Conservation (phyloP, 768 basidiomycete genomes). For the Naganishia friedmannii region DNA sequence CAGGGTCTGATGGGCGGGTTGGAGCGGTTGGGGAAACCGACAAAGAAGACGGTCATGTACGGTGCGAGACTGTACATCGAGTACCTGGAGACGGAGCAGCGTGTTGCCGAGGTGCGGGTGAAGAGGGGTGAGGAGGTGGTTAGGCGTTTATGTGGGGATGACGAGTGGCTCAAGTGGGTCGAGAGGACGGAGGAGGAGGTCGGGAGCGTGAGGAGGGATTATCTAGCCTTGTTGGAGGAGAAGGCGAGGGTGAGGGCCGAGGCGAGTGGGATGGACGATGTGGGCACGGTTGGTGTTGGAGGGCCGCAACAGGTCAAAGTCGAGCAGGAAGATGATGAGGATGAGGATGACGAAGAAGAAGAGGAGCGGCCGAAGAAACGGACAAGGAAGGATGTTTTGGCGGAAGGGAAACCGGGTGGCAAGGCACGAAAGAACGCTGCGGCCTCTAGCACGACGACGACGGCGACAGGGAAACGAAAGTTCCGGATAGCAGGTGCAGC, state of each 20-base stretch:
- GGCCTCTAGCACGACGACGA: neutral
- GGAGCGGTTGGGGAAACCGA: slow-evolving; percentile 47
- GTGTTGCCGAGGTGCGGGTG: neutral
- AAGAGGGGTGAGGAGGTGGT: slow-evolving; percentile 15
- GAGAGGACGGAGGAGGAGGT: slow-evolving; percentile 15
- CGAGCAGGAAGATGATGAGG: slow-evolving; percentile 1
- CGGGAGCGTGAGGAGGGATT: neutral
- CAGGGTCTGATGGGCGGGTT: slow-evolving; percentile 42
- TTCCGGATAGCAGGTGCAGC: neutral
- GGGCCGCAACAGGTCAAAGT: neutral
- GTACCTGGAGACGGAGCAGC: slow-evolving; percentile 27
- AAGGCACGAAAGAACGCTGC: neutral
- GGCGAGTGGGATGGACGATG: slow-evolving; percentile 1
- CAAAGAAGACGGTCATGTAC: slow-evolving; percentile 48
- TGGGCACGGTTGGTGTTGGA: no score
- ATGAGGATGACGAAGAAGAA: slow-evolving; percentile 28
- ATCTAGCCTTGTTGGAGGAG: slow-evolving; percentile 4
- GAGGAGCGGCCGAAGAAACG: slow-evolving; percentile 30
- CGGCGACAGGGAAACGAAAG: neutral
- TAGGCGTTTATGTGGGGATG: neutral
- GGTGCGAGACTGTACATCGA: slow-evolving; percentile 51
- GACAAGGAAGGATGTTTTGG: neutral
- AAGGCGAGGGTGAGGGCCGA: slow-evolving; percentile 14
- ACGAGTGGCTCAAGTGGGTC: slow-evolving; percentile 15
- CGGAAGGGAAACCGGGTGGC: neutral